Conservation (phyloP, 495 filamentous ascomycete species). For the Tuber aestivum region DNA sequence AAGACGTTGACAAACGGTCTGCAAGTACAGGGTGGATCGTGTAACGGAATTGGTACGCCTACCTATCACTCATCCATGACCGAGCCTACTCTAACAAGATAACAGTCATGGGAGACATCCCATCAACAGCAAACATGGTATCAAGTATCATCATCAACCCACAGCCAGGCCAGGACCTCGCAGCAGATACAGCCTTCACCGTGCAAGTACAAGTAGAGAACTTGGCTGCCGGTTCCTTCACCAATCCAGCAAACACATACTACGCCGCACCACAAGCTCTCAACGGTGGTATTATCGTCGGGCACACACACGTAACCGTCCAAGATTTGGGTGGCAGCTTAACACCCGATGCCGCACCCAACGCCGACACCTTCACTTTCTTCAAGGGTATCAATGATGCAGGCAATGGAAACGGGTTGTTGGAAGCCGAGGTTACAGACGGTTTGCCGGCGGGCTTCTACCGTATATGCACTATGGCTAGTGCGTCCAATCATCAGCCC, state of each 20-base stretch:
- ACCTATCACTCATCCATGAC: neutral
- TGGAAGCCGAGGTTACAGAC: constrained; percentile 53
- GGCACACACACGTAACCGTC: constrained; percentile 67
- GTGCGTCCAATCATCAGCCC: constrained; percentile 68
- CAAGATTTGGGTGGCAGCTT: constrained; percentile 51
- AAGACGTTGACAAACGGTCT: constrained; percentile 64
- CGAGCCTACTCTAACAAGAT: constrained; percentile 19
- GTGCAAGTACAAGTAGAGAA: constrained; percentile 57
- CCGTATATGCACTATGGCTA: constrained; percentile 65
- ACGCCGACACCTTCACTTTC: constrained; percentile 58
- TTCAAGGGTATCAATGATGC: constrained; percentile 74
- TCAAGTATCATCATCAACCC: constrained; percentile 60
- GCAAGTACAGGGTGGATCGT: constrained; percentile 60
- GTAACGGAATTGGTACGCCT: constrained; percentile 55
- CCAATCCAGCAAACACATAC: constrained; percentile 51
- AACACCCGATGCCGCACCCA: constrained; percentile 51
- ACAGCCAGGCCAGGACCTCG: constrained; percentile 47
- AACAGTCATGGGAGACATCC: constrained; percentile 63
- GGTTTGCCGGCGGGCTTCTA: constrained; percentile 62
- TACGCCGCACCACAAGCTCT: constrained; percentile 64
- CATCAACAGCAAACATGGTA: constrained; percentile 57
- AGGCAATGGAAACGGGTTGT: constrained; percentile 58
- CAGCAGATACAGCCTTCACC: constrained; percentile 52
- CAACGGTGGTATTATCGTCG: constrained; percentile 54
- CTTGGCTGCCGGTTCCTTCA: constrained; percentile 48